Conservation (phyloP, 495 filamentous ascomycete species). For the Viridothelium virens region DNA sequence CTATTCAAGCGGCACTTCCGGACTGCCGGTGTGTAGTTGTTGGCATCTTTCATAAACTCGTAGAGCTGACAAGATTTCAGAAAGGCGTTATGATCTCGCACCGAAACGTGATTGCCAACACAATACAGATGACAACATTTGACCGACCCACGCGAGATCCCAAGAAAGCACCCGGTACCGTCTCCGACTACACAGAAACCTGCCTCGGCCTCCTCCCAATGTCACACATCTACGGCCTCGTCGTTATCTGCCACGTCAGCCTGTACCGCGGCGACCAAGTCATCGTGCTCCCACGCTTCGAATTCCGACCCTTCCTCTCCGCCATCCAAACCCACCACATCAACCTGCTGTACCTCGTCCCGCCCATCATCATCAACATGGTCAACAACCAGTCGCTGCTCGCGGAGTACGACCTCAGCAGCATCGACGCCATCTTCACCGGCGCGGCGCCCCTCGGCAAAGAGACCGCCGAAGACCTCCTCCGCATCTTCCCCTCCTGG, state of each 20-base stretch:
- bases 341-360: constrained; percentile 61
- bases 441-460: constrained; percentile 78
- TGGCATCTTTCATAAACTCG: neutral
- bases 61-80: constrained; percentile 36
- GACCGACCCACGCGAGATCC: constrained; percentile 45
- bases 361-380: constrained; percentile 80
- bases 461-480: constrained; percentile 65
- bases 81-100: constrained; percentile 96
- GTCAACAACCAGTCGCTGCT: constrained; percentile 55
- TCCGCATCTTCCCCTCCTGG: constrained; percentile 57
- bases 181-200: constrained; percentile 48
- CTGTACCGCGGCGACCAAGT: constrained; percentile 69
- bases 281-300: constrained; percentile 80
- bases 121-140: constrained; percentile 53
- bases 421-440: constrained; percentile 59
- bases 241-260: constrained; percentile 63
- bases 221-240: constrained; percentile 79
- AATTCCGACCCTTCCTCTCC: constrained; percentile 55
- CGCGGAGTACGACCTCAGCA: constrained; percentile 67
- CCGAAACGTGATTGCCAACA: constrained; percentile 79
- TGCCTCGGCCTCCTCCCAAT: constrained; percentile 69
- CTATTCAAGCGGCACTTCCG: constrained; percentile 85
- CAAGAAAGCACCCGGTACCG: constrained; percentile 32
- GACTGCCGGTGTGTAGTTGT: constrained; percentile 54
- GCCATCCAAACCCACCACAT: constrained; percentile 71